A percentile compares a stretch with the other conserved stretches of the same genome.
Evolutionary conservation across 108 stramenopile species (phyloP).

Genomic region (Mayamaea pseudoterrestris): DNA sequence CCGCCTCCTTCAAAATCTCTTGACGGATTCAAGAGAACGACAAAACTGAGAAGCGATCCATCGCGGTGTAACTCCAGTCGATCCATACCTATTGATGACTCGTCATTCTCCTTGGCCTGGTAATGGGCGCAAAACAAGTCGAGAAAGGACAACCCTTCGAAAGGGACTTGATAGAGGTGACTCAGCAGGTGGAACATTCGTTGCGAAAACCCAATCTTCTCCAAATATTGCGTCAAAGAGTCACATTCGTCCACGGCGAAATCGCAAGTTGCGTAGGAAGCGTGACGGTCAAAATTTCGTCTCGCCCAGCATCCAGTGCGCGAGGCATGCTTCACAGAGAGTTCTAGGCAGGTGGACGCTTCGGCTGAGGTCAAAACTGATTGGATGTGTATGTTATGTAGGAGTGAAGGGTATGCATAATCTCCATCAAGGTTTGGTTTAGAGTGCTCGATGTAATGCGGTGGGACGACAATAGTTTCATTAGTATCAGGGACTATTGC

Average conservation of each 20-base stretch:
- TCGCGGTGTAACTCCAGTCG: conserved; percentile 59
- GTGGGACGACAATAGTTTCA: conserved; percentile 1
- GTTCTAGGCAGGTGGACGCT: conserved; percentile 19
- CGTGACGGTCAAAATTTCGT: conserved; percentile 44
- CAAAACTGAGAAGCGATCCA: conserved; percentile 57
- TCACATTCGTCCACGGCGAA: conserved; percentile 56
- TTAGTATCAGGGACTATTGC: too few species aligned
- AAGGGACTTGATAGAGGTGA: conserved; percentile 34
- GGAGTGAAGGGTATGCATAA: conserved; percentile 33
- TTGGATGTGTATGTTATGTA: conserved; percentile 50
- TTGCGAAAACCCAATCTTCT: conserved; percentile 31
- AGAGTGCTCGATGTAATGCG: too few species aligned
- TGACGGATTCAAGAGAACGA: conserved; percentile 38
- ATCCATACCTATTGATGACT: conserved; percentile 67
- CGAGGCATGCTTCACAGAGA: conserved; percentile 32
- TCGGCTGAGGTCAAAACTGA: conserved; percentile 35
- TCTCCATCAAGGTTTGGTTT: too few species aligned
- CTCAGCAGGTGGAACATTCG: conserved; percentile 29
- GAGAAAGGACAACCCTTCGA: conserved; percentile 35
- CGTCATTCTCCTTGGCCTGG: conserved; percentile 23
- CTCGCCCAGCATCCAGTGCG: conserved; percentile 42
- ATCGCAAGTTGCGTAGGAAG: conserved; percentile 55
- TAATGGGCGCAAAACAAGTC: conserved; percentile 71
- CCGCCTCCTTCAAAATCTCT: conserved; percentile 55
- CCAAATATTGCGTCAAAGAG: conserved; percentile 25